Conservation (phyloP, 208 protist genomes). For the Leishmania lainsoni region DNA sequence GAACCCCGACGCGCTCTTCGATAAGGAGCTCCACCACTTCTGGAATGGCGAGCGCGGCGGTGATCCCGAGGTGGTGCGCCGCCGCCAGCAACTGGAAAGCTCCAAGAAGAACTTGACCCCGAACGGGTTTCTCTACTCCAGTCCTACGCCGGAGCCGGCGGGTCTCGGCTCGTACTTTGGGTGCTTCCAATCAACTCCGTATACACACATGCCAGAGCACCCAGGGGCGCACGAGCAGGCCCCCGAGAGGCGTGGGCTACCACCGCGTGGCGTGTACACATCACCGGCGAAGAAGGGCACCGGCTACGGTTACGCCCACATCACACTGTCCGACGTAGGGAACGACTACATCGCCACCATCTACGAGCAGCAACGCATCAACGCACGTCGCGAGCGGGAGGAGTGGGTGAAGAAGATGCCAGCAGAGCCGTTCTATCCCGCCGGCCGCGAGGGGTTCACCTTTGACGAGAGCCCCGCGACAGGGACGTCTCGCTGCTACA, state of each 20-base stretch:
- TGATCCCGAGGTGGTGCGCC: constrained; percentile 58
- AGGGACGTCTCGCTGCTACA: constrained; percentile 76
- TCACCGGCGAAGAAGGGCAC: constrained; percentile 67
- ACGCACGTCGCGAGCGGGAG: constrained; percentile 54
- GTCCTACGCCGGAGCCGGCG: constrained; percentile 41
- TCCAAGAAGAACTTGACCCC: constrained; percentile 74
- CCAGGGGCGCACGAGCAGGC: constrained; percentile 41
- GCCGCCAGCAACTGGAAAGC: constrained; percentile 53
- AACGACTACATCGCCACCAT: constrained; percentile 83
- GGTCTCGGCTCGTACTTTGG: constrained; percentile 91
- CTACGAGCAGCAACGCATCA: constrained; percentile 78
- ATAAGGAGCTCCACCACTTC: constrained; percentile 81
- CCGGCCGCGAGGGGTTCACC: constrained; percentile 73
- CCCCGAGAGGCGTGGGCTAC: constrained; percentile 32
- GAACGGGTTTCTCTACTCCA: constrained; percentile 77
- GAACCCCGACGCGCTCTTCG: constrained; percentile 82
- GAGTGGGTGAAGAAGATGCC: constrained; percentile 67
- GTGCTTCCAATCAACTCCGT: constrained; percentile 61
- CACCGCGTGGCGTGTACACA: constrained; percentile 79
- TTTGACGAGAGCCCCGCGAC: constrained; percentile 83
- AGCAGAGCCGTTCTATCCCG: constrained; percentile 62
- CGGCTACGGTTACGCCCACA: constrained; percentile 67
- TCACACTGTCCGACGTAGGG: constrained; percentile 60
- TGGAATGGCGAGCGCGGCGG: constrained; percentile 86
- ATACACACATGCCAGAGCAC: constrained; percentile 61